phyloP scores from a whole-genome alignment of 306 rosid species.

The Prunus dulcis region DNA sequence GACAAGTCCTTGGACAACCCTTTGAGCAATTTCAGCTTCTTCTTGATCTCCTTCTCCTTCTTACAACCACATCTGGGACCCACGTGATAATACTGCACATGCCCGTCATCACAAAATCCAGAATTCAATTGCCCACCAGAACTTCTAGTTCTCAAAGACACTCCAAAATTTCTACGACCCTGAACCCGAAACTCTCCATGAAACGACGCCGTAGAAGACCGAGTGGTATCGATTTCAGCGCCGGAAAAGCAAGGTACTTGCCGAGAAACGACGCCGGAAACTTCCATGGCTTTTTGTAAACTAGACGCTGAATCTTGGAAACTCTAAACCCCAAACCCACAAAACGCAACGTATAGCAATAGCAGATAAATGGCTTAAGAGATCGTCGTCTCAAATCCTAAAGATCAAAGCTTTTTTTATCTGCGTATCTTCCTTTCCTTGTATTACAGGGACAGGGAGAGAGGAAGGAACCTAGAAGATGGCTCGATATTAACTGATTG shows the following conservation, averaged over 20 bases:
- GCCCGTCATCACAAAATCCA: slow-evolving; percentile 59
- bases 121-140: slow-evolving; percentile 8
- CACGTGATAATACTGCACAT: slow-evolving; percentile 44
- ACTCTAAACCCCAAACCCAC: neutral
- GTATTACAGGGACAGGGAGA: neutral
- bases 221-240: neutral
- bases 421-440: neutral
- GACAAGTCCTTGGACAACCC: slow-evolving; percentile 37
- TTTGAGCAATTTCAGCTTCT: slow-evolving; percentile 57
- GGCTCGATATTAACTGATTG: too few species aligned
- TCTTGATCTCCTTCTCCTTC: slow-evolving; percentile 45
- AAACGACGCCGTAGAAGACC: neutral
- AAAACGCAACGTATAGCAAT: neutral
- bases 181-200: slow-evolving; percentile 16
- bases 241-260: slow-evolving; percentile 27
- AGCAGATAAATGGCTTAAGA: neutral
- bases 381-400: neutral
- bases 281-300: slow-evolving; percentile 45
- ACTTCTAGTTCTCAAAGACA: slow-evolving; percentile 18
- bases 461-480: neutral
- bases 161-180: slow-evolving; percentile 13
- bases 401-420: neutral
- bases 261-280: slow-evolving; percentile 55
- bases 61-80: slow-evolving; percentile 27
- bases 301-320: neutral